Evolutionary conservation across 805 yeast genomes (phyloP).

Genomic region (Nakazawaea populi): DNA sequence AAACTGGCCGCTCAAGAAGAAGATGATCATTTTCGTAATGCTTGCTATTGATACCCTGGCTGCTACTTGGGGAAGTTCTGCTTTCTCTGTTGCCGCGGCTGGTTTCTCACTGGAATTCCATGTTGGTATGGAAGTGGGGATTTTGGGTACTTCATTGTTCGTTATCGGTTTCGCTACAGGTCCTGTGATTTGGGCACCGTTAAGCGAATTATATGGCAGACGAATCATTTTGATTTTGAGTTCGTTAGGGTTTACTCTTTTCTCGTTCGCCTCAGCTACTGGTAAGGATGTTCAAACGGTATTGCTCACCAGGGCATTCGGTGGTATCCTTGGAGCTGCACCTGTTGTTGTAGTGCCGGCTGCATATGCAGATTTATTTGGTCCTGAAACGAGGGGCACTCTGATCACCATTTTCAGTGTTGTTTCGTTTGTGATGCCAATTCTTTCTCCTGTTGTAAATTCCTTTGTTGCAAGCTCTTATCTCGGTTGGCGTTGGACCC

Average conservation of each 20-base stretch:
- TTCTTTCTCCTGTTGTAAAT: slow-evolving; percentile 76
- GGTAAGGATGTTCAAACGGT: slow-evolving; percentile 75
- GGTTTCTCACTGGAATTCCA: slow-evolving; percentile 45
- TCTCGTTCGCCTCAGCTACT: slow-evolving; percentile 72
- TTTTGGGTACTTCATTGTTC: slow-evolving; percentile 71
- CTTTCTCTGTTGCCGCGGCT: slow-evolving; percentile 59
- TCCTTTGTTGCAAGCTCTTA: slow-evolving; percentile 55
- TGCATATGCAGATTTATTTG: slow-evolving; percentile 76
- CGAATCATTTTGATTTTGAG: slow-evolving; percentile 53
- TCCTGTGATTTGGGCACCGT: slow-evolving; percentile 86
- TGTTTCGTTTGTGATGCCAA: slow-evolving; percentile 75
- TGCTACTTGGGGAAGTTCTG: slow-evolving; percentile 77
- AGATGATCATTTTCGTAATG: slow-evolving; percentile 34
- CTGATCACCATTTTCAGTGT: slow-evolving; percentile 69
- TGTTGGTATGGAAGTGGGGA: slow-evolving; percentile 63
- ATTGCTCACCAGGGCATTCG: slow-evolving; percentile 71
- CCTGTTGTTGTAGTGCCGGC: slow-evolving; percentile 87
- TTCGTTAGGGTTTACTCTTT: slow-evolving; percentile 48
- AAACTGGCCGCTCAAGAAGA: slow-evolving; percentile 58
- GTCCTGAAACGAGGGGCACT: slow-evolving; percentile 60
- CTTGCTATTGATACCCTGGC: slow-evolving; percentile 44
- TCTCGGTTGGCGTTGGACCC: slow-evolving; percentile 83
- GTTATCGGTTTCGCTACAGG: slow-evolving; percentile 95
- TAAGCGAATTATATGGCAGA: slow-evolving; percentile 76
- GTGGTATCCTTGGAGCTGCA: slow-evolving; percentile 79